Evolutionary conservation across 148 eudicot species (phyloP).

Genomic region (Amaranthus cruentus): DNA sequence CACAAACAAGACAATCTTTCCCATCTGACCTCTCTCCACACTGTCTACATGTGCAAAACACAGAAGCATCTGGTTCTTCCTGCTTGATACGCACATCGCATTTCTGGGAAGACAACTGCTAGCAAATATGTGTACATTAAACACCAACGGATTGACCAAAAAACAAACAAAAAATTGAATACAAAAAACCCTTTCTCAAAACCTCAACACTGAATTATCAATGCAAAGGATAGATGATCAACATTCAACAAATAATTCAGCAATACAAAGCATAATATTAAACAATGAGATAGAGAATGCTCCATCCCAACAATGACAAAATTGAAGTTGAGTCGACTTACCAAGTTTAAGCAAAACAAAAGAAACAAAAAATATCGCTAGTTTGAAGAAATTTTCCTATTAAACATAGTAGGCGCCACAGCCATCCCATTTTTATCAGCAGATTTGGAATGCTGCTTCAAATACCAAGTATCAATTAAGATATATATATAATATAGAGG

Average conservation of each 20-base stretch:
- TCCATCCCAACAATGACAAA: not conserved
- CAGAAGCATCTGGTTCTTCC: constrained; percentile 45
- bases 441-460: no score
- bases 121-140: constrained; percentile 2
- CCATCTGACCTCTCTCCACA: constrained; percentile 72
- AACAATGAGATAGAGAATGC: not conserved
- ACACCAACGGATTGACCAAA: not conserved
- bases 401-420: no score
- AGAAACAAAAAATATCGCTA: no score
- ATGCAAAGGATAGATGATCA: not conserved
- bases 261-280: not conserved
- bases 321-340: not conserved
- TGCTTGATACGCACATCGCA: constrained; percentile 30
- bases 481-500: no score
- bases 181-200: not conserved
- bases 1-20: constrained; percentile 69
- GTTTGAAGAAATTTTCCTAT: no score
- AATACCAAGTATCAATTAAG: no score
- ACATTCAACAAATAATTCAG: not conserved
- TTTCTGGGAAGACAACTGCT: constrained; percentile 39
- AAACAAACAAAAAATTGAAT: not conserved
- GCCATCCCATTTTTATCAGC: no score
- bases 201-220: not conserved
- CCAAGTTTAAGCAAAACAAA: not conserved
- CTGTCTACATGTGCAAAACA: constrained; percentile 42